These are phyloP conservation scores for Aspergillus quadrilineatus DNA, from an alignment of 2,329 filamentous ascomycete genomes.

Conservation along the genomic window DNA sequence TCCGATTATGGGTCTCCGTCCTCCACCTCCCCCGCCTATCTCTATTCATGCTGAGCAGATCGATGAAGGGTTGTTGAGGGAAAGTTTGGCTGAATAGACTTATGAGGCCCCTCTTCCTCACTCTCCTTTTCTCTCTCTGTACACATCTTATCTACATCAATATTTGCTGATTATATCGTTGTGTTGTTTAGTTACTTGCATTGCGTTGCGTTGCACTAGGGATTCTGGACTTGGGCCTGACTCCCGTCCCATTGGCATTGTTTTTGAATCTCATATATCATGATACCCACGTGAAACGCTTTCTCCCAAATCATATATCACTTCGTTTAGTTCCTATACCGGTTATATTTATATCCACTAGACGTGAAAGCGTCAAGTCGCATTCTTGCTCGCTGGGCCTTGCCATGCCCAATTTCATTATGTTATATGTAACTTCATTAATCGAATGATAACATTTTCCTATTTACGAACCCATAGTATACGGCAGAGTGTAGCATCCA, in stretches of 20 bases:
- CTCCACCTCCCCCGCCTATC: slow-evolving; percentile 55
- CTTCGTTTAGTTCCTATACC: neutral
- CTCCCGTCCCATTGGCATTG: slow-evolving; percentile 2
- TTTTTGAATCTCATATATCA: slow-evolving; percentile 5
- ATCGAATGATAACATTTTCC: too few relatives aligned
- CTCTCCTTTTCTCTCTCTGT: neutral
- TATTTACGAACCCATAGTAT: too few relatives aligned
- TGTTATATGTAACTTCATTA: neutral
- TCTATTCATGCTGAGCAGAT: slow-evolving; percentile 59
- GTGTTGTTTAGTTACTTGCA: neutral
- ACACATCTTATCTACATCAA: slow-evolving; percentile 3
- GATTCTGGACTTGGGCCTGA: neutral
- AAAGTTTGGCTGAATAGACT: slow-evolving; percentile 54
- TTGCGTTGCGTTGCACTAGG: slow-evolving; percentile 11
- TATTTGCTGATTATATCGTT: slow-evolving; percentile 2
- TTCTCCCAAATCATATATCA: slow-evolving; percentile 4
- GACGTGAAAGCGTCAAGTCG: neutral
- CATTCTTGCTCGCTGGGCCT: too few relatives aligned
- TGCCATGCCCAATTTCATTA: too few relatives aligned
- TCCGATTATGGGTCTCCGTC: slow-evolving; percentile 68
- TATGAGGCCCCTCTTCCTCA: neutral
- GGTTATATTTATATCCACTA: neutral
- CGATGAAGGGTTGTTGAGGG: slow-evolving; percentile 61
- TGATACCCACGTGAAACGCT: slow-evolving; percentile 18
- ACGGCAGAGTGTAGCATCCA: too few relatives aligned